A percentile compares a stretch with the other conserved stretches of the same genome.
These are phyloP conservation scores for Trypethelium eluteriae DNA, from an alignment of 495 filamentous ascomycete species.

Conservation along the genomic window DNA sequence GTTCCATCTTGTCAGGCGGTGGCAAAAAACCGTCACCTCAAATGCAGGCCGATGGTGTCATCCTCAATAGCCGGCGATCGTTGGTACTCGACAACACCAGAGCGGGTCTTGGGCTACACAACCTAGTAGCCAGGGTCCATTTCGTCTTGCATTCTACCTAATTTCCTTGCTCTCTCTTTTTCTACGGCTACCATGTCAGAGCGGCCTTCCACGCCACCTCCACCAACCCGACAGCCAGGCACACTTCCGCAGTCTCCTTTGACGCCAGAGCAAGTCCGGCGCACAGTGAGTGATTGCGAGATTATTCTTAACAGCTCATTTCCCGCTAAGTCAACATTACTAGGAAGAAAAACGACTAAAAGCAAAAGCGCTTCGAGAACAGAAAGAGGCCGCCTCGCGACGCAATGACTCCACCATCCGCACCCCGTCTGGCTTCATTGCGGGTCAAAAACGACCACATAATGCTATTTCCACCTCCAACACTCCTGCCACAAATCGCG, in stretches of 20 bases:
- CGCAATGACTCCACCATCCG: slow-evolving; percentile 27
- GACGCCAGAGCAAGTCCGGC: slow-evolving; percentile 65
- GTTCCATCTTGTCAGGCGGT: not conserved
- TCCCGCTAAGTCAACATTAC: not conserved
- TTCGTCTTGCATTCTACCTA: not conserved
- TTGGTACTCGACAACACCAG: not conserved
- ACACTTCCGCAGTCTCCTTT: slow-evolving; percentile 46
- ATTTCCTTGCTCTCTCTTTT: not conserved
- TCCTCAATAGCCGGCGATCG: not conserved
- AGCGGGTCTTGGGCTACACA: not conserved
- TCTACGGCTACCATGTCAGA: slow-evolving; percentile 26
- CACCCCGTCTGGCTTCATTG: slow-evolving; percentile 31
- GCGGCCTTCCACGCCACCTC: slow-evolving; percentile 57
- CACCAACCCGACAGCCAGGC: slow-evolving; percentile 33
- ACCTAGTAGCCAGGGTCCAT: too few relatives aligned
- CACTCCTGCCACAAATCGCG: slow-evolving; percentile 56
- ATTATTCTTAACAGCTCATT: not conserved
- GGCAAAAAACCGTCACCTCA: slow-evolving; percentile 1
- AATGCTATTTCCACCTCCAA: slow-evolving; percentile 53
- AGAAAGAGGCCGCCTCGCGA: slow-evolving; percentile 38
- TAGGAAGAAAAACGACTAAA: slow-evolving; percentile 86
- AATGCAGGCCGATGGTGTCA: slow-evolving; percentile 6
- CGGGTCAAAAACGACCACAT: slow-evolving; percentile 55
- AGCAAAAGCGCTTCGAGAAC: slow-evolving; percentile 80
- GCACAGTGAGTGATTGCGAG: slow-evolving; percentile 19